Conservation (phyloP, 2,329 filamentous ascomycete genomes). For the Myriosclerotinia curreyana region DNA sequence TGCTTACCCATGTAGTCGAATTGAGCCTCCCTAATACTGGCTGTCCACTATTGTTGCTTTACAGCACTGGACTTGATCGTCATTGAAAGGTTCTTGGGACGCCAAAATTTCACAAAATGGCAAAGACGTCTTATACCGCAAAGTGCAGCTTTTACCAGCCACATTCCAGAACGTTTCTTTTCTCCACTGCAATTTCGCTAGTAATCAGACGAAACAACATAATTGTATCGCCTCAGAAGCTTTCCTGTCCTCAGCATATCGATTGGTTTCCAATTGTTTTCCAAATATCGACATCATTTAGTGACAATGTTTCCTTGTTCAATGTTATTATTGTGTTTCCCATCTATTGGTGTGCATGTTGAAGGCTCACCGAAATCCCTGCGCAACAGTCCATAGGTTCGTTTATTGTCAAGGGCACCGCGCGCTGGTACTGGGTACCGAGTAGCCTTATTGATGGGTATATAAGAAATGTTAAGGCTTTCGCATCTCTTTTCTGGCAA, state of each 20-base stretch:
- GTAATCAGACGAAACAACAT: constrained; percentile 2
- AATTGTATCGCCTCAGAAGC: not conserved
- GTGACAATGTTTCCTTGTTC: not conserved
- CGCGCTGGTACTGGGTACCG: not conserved
- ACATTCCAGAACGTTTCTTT: constrained; percentile 13
- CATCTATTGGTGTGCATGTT: not conserved
- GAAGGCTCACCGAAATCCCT: constrained; percentile 17
- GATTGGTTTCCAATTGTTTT: constrained; percentile 6
- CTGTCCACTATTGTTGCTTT: not conserved
- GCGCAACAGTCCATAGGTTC: not conserved
- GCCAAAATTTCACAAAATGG: not conserved
- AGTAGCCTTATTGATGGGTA: not conserved
- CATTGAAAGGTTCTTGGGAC: not conserved
- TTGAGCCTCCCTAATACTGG: not conserved
- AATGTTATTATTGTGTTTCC: not conserved
- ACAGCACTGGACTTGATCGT: not conserved
- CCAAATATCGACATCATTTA: constrained; percentile 4
- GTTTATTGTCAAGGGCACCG: not conserved
- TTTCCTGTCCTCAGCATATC: not conserved
- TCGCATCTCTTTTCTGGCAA: not conserved
- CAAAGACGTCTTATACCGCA: not conserved
- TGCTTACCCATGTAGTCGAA: not conserved
- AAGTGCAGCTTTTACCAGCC: not conserved
- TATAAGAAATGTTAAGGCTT: not conserved
- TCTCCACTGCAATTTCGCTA: constrained; percentile 7